phyloP scores from a whole-genome alignment of 192 early-diverging fungal species.

The Backusella parvicylindrica region DNA sequence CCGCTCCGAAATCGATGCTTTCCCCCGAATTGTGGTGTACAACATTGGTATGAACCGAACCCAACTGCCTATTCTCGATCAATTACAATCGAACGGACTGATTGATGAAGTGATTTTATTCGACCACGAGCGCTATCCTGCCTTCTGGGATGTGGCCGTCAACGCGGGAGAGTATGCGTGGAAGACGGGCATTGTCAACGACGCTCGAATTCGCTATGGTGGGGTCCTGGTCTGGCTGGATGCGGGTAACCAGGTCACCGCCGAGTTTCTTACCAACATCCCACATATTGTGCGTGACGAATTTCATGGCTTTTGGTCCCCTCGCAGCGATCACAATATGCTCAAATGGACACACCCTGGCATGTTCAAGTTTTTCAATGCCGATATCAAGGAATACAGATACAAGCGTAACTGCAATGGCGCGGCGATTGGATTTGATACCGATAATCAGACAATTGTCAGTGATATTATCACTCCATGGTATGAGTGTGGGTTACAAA shows the following conservation, averaged over 20 bases:
- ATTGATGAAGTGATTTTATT: slow-evolving; percentile 43
- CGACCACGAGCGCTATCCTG: slow-evolving; percentile 42
- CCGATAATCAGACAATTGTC: slow-evolving; percentile 31
- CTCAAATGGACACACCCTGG: slow-evolving; percentile 44
- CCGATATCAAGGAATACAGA: slow-evolving; percentile 31
- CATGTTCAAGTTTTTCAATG: slow-evolving; percentile 41
- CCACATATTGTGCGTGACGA: slow-evolving; percentile 5
- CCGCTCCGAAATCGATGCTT: slow-evolving; percentile 27
- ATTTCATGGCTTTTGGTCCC: slow-evolving; percentile 49
- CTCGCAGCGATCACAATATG: slow-evolving; percentile 41
- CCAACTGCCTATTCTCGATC: slow-evolving; percentile 35
- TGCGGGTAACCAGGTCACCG: slow-evolving; percentile 44
- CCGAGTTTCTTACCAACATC: slow-evolving; percentile 34
- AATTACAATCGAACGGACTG: slow-evolving; percentile 35
- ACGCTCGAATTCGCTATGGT: slow-evolving; percentile 36
- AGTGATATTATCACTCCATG: slow-evolving; percentile 41
- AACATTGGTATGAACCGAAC: slow-evolving; percentile 45
- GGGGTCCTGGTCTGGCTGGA: slow-evolving; percentile 50
- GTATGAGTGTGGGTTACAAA: slow-evolving; percentile 40
- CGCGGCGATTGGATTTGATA: slow-evolving; percentile 47
- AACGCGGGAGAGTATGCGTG: slow-evolving; percentile 52
- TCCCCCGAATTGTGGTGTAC: slow-evolving; percentile 45
- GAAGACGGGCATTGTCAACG: slow-evolving; percentile 53
- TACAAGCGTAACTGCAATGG: slow-evolving; percentile 48
- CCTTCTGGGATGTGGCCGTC: slow-evolving; percentile 43